These are phyloP conservation scores for Geoglossum cookeanum DNA, from an alignment of 2,329 filamentous ascomycete species.

Conservation along the genomic window DNA sequence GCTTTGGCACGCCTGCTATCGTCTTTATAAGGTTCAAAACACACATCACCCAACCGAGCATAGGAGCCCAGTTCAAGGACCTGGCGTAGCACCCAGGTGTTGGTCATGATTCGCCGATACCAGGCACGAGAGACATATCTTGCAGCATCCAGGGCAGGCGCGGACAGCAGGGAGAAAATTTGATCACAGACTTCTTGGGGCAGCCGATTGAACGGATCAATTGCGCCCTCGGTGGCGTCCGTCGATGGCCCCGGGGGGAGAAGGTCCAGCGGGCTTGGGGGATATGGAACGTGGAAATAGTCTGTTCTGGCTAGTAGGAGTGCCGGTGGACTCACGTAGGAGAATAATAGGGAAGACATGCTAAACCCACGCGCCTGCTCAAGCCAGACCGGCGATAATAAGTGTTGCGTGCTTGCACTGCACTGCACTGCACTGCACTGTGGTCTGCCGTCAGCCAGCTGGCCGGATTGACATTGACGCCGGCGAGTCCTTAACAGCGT, in stretches of 20 bases:
- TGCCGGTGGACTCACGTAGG: not conserved
- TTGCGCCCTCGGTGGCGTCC: not conserved
- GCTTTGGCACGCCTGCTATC: not conserved
- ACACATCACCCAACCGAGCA: not conserved
- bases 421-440: too few species aligned
- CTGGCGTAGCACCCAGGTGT: not conserved
- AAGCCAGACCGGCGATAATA: too few species aligned
- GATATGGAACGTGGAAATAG: not conserved
- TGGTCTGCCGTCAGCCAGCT: not conserved
- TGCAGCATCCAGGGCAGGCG: not conserved
- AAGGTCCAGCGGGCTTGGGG: not conserved
- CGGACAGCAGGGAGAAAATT: not conserved
- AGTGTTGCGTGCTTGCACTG: too few species aligned
- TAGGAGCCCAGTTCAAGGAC: not conserved
- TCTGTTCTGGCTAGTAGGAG: not conserved
- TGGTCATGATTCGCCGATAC: conserved; percentile 1
- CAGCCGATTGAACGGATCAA: not conserved
- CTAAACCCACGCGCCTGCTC: not conserved
- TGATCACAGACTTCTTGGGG: not conserved
- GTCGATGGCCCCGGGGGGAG: not conserved
- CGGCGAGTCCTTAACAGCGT: not conserved
- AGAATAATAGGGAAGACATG: not conserved
- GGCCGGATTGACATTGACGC: not conserved
- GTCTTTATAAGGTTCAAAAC: not conserved
- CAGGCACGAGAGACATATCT: not conserved